A percentile compares a stretch with the other conserved stretches of the same genome.
These are phyloP conservation scores for Xenoacremonium recifei DNA, from an alignment of 2,329 filamentous ascomycete species.

Conservation along the genomic window DNA sequence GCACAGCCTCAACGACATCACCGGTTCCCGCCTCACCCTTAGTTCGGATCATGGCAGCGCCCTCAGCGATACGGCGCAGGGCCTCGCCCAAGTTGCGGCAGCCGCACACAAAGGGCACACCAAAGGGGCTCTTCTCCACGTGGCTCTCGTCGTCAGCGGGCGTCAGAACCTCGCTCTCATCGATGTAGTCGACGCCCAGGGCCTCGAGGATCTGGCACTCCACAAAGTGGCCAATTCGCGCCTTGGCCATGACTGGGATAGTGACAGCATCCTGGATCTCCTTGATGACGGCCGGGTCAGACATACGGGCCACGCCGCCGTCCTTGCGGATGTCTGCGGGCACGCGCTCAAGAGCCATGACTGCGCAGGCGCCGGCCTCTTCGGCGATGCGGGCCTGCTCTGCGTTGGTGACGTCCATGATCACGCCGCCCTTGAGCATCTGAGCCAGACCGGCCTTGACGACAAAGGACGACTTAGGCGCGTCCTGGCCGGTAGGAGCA, in stretches of 20 bases:
- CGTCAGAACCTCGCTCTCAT: constrained; percentile 96
- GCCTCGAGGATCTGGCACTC: constrained; percentile 98
- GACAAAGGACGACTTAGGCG: constrained; percentile 62
- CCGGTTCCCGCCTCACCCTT: constrained; percentile 98
- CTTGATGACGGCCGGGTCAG: constrained; percentile 89
- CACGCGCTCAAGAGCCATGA: constrained; percentile 98
- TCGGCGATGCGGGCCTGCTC: constrained; percentile 96
- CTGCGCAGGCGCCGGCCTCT: constrained; percentile 90
- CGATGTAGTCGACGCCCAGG: constrained; percentile 94
- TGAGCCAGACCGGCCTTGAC: constrained; percentile 94
- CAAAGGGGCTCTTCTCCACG: constrained; percentile 83
- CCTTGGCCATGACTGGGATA: constrained; percentile 99
- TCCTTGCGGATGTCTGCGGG: constrained; percentile 92
- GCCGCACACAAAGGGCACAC: constrained; percentile 90
- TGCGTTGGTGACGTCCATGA: constrained; percentile 97
- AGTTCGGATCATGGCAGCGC: constrained; percentile 97
- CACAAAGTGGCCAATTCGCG: constrained; percentile 94
- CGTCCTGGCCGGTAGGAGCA: constrained; percentile 24
- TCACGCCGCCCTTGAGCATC: constrained; percentile 98
- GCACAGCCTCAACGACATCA: constrained; percentile 93
- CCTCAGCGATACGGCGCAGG: constrained; percentile 84
- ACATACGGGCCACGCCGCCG: constrained; percentile 96
- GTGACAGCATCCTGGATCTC: constrained; percentile 94
- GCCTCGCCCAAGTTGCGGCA: constrained; percentile 95
- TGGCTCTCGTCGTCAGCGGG: constrained; percentile 89